Conservation (phyloP, 1,284 basidiomycete species). For the Stygiomarasmius scandens region DNA sequence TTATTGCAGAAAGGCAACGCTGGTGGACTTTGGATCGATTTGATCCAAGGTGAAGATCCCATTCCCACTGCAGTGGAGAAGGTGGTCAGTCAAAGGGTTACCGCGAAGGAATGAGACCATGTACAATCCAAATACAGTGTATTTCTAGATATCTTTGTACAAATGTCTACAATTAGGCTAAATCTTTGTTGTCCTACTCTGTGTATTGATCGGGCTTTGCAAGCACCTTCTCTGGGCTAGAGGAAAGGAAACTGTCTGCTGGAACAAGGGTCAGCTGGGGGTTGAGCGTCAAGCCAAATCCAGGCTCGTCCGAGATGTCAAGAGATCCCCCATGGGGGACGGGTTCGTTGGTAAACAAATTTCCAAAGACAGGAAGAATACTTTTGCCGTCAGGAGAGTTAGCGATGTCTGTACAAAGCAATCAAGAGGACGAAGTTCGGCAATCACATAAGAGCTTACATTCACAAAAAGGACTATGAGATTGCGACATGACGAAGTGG, state of each 20-base stretch:
- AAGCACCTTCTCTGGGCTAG: constrained; percentile 13
- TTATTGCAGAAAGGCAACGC: constrained; percentile 60
- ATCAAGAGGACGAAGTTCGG: constrained; percentile 22
- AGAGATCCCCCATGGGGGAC: constrained; percentile 47
- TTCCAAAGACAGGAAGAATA: constrained; percentile 50
- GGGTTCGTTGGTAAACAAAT: constrained; percentile 52
- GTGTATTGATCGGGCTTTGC: constrained; percentile 6
- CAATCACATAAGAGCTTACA: constrained; percentile 14
- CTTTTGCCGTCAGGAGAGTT: constrained; percentile 53
- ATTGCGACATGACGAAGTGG: constrained; percentile 38
- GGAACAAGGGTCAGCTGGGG: constrained; percentile 33
- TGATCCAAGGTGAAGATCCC: constrained; percentile 59
- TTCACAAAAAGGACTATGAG: constrained; percentile 37
- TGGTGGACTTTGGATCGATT: constrained; percentile 63
- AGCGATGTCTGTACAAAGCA: constrained; percentile 44
- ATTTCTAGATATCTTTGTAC: neutral
- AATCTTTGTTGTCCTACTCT: no score
- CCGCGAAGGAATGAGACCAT: constrained; percentile 12
- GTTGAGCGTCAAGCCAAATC: constrained; percentile 52
- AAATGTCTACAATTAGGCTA: no score
- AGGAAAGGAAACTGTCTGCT: constrained; percentile 18
- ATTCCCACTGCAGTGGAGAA: constrained; percentile 41
- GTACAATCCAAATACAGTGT: constrained; percentile 10
- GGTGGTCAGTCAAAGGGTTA: constrained; percentile 10
- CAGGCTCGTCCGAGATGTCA: constrained; percentile 43